Evolutionary conservation across 305 asterid genomes (phyloP).

Genomic region (Solanum chacoense): DNA sequence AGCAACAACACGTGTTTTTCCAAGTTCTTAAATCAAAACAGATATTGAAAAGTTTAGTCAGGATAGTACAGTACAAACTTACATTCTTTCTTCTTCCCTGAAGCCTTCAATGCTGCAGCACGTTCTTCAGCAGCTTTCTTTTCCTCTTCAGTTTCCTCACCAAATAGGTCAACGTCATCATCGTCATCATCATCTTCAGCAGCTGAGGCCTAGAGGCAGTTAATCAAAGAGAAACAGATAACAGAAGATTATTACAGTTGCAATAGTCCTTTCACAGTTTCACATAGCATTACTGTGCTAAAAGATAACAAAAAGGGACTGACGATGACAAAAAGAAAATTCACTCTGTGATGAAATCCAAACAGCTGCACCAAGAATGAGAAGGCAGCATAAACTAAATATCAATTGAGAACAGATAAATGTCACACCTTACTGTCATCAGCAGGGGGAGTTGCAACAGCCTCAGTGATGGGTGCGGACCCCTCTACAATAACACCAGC

Average conservation of each 20-base stretch:
- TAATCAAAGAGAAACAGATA: background rate
- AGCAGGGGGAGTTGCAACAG: slow-evolving; percentile 53
- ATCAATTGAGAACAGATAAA: background rate
- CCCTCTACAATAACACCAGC: slow-evolving; percentile 55
- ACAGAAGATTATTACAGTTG: background rate
- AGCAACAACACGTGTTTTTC: background rate
- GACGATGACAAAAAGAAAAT: background rate
- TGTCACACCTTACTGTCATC: slow-evolving; percentile 39
- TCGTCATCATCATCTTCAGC: slow-evolving; percentile 67
- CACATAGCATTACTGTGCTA: background rate
- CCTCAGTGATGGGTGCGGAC: slow-evolving; percentile 29
- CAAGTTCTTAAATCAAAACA: background rate
- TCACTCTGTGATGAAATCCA: background rate
- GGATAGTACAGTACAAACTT: slow-evolving; percentile 8
- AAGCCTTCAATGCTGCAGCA: slow-evolving; percentile 71
- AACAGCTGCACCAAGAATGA: background rate
- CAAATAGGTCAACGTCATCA: slow-evolving; percentile 74
- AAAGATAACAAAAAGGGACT: background rate
- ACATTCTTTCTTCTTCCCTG: slow-evolving; percentile 77
- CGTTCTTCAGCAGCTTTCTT: slow-evolving; percentile 81
- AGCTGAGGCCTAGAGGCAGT: slow-evolving; percentile 34
- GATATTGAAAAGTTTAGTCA: background rate
- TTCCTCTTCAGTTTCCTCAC: slow-evolving; percentile 91
- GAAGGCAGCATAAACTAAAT: background rate
- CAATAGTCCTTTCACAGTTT: background rate